A percentile compares a stretch with the other conserved stretches of the same genome.
These are phyloP conservation scores for Phylloporus sp. DNA, from an alignment of 768 basidiomycete genomes.

Conservation along the genomic window DNA sequence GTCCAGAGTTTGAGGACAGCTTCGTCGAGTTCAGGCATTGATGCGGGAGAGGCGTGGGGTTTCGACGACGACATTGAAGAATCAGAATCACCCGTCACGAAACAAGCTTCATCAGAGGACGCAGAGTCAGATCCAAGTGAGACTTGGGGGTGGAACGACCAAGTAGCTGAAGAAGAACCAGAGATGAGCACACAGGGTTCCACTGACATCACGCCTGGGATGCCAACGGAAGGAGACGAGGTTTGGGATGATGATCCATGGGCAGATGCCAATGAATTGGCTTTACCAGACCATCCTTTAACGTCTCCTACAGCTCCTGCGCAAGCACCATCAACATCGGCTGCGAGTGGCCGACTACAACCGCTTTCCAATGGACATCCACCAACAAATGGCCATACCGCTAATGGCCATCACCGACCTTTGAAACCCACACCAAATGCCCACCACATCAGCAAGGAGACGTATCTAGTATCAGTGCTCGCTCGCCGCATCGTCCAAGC, in stretches of 20 bases:
- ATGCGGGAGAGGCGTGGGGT: conserved; percentile 44
- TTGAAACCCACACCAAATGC: conserved; percentile 19
- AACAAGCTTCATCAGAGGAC: conserved; percentile 16
- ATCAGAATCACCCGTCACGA: conserved; percentile 14
- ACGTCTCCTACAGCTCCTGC: conserved; percentile 22
- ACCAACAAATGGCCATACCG: conserved; percentile 23
- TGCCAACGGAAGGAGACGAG: conserved; percentile 39
- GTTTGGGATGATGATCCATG: conserved; percentile 72
- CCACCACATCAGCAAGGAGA: conserved; percentile 37
- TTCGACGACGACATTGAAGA: conserved; percentile 46
- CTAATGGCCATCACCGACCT: conserved; percentile 11
- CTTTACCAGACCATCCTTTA: conserved; percentile 28
- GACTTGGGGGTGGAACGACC: conserved; percentile 77
- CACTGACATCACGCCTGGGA: conserved; percentile 16
- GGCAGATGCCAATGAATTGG: conserved; percentile 42
- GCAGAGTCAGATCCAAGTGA: conserved; percentile 45
- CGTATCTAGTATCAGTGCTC: conserved; percentile 56
- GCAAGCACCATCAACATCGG: conserved; percentile 37
- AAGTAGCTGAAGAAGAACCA: conserved; percentile 25
- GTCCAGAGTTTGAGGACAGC: conserved; percentile 27
- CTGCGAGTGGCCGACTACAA: conserved; percentile 58
- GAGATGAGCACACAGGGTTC: conserved; percentile 20
- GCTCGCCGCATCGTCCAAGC: conserved; percentile 51
- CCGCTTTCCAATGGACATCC: conserved; percentile 21
- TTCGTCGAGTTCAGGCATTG: conserved; percentile 22